Percentiles rank a stretch among this genome's conserved stretches.
Conservation (phyloP, 148 eudicot genomes). For the Chenopodium suecicum region DNA sequence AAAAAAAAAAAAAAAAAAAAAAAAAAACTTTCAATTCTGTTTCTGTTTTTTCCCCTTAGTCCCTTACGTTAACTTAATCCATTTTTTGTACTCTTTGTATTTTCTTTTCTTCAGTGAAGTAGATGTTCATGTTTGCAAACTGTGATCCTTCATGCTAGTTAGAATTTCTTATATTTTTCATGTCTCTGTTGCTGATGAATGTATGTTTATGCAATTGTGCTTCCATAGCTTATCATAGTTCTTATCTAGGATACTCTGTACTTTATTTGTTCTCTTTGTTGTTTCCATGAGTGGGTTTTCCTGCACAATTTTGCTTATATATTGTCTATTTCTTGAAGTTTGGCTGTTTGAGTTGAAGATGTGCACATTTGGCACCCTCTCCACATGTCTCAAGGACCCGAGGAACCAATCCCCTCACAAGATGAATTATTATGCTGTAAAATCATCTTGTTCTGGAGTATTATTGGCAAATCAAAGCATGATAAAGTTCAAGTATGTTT, state of each 20-base stretch:
- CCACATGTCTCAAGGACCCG: background rate
- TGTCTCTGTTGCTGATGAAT: background rate
- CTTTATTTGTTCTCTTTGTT: background rate
- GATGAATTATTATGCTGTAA: slow-evolving; percentile 2
- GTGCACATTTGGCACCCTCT: background rate
- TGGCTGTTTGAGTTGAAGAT: slow-evolving; percentile 9
- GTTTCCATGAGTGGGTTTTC: slow-evolving; percentile 8
- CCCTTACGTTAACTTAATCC: background rate
- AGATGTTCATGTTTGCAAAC: background rate
- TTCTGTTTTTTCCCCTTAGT: background rate
- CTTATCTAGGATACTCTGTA: background rate
- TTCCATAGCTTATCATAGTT: background rate
- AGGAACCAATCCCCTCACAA: background rate
- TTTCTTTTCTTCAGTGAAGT: background rate
- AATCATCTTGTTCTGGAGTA: background rate
- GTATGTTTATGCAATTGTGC: background rate
- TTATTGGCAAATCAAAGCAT: slow-evolving; percentile 11
- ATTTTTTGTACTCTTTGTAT: background rate
- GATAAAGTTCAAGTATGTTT: background rate
- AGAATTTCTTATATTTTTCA: background rate
- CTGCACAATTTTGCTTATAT: slow-evolving; percentile 6
- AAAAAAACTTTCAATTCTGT: background rate
- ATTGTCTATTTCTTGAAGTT: background rate
- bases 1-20: no score
- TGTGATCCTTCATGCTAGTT: background rate